A percentile compares a stretch with the other conserved stretches of the same genome.
Evolutionary conservation across 2,329 filamentous ascomycete genomes (phyloP).

Genomic region (Trichoderma citrinoviride): DNA sequence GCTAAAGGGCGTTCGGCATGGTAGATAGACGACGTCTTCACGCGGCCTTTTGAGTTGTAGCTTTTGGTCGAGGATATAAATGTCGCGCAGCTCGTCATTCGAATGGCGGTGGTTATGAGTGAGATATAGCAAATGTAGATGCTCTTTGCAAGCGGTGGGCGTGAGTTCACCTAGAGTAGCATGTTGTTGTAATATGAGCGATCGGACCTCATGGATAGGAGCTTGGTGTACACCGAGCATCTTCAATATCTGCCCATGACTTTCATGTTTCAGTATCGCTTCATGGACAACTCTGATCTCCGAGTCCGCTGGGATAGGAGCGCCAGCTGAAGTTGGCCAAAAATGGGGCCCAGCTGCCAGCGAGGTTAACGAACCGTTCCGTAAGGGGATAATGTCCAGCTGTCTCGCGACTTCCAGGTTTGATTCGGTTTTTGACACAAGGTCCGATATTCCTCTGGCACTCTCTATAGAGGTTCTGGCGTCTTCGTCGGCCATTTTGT

Average conservation of each 20-base stretch:
- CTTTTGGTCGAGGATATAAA: not conserved
- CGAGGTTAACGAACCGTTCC: not conserved
- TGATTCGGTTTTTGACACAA: not conserved
- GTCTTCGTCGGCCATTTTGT: not conserved
- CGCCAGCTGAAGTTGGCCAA: not conserved
- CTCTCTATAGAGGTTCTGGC: not conserved
- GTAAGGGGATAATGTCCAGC: not conserved
- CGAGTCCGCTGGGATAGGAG: not conserved
- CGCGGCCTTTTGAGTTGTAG: not conserved
- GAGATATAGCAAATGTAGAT: conserved; percentile 4
- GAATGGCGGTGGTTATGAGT: not conserved
- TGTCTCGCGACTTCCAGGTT: not conserved
- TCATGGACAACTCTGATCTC: not conserved
- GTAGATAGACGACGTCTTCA: conserved; percentile 7
- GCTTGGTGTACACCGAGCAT: conserved; percentile 1
- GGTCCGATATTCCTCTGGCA: not conserved
- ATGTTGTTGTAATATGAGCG: not conserved
- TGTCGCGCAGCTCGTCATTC: not conserved
- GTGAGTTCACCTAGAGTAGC: not conserved
- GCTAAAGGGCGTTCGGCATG: not conserved
- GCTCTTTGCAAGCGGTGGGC: not conserved
- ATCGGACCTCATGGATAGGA: not conserved
- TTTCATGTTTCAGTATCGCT: not conserved
- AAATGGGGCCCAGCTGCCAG: not conserved
- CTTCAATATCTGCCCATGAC: not conserved